Conservation (phyloP, 495 filamentous ascomycete genomes). For the Aspergillus nidulans region DNA sequence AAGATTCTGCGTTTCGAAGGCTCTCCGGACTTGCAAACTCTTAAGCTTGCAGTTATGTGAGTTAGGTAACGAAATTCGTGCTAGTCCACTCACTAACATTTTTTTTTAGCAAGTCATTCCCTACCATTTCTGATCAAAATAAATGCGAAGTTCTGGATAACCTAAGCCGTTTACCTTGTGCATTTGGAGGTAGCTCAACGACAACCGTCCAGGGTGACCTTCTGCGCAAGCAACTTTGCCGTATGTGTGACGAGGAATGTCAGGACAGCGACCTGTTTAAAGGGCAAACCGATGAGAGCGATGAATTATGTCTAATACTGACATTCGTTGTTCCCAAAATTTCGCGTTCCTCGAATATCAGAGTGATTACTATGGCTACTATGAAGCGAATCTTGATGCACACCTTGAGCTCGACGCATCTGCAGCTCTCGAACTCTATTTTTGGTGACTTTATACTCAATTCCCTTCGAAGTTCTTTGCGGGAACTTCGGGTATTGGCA, state of each 20-base stretch:
- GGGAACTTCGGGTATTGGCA: constrained; percentile 81
- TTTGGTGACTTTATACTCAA: constrained; percentile 77
- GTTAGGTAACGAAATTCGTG: constrained; percentile 11
- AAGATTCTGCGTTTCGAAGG: constrained; percentile 17
- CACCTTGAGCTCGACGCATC: constrained; percentile 46
- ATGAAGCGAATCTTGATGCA: constrained; percentile 66
- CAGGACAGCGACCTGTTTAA: constrained; percentile 12
- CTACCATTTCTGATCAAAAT: constrained; percentile 22
- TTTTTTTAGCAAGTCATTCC: constrained; percentile 22
- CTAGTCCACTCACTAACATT: constrained; percentile 14
- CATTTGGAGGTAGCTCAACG: constrained; percentile 26
- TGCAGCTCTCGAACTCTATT: constrained; percentile 61
- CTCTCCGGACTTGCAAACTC: constrained; percentile 18
- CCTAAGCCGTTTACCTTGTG: constrained; percentile 44
- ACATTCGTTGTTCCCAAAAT: constrained; percentile 53
- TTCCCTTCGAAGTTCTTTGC: constrained; percentile 72
- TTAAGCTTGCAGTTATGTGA: constrained; percentile 29
- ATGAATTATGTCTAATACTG: constrained; percentile 51
- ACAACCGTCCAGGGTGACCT: constrained; percentile 15
- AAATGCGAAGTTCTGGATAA: constrained; percentile 30
- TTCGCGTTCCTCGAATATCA: constrained; percentile 53
- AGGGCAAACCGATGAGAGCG: constrained; percentile 29
- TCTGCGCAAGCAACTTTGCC: constrained; percentile 31
- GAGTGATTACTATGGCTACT: constrained; percentile 69
- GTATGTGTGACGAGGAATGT: constrained; percentile 30